Percentiles rank a stretch among this genome's conserved stretches.
phyloP scores from a whole-genome alignment of 371 early-diverging fungal genomes.

The Mucor indicus region DNA sequence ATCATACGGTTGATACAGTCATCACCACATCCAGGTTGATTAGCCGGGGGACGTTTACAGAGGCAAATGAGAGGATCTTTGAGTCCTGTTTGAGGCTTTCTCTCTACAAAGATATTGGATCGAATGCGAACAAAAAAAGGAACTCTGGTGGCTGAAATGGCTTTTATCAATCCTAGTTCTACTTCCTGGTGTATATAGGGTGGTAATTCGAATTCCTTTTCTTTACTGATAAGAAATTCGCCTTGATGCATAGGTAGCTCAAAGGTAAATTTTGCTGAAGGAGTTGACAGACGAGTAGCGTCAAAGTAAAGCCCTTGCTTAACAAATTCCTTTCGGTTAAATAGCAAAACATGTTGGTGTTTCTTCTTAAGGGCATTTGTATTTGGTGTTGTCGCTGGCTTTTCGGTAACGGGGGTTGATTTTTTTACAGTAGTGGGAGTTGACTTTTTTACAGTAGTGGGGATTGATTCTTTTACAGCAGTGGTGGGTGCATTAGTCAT shows the following conservation, averaged over 20 bases:
- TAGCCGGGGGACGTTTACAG: constrained; percentile 66
- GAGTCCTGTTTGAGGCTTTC: constrained; percentile 45
- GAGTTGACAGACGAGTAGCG: neutral
- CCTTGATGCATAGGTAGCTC: constrained; percentile 60
- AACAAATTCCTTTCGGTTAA: constrained; percentile 12
- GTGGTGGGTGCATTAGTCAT: neutral
- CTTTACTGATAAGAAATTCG: constrained; percentile 27
- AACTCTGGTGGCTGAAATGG: constrained; percentile 7
- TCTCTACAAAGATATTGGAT: constrained; percentile 67
- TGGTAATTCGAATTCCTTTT: constrained; percentile 48
- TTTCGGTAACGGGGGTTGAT: no score
- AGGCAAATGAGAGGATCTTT: constrained; percentile 36
- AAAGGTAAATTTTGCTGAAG: constrained; percentile 19
- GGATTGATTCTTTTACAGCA: neutral
- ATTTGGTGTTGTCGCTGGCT: no score
- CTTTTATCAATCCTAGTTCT: constrained; percentile 27
- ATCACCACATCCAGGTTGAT: constrained; percentile 64
- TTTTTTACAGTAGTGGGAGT: neutral
- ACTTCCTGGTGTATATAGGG: constrained; percentile 50
- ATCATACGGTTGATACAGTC: constrained; percentile 75
- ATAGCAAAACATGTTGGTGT: neutral
- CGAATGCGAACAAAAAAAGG: constrained; percentile 33
- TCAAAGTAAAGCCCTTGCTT: constrained; percentile 15
- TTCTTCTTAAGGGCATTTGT: no score
- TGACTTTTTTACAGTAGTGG: constrained; percentile 3